These are phyloP conservation scores for Colletotrichum chrysophilum DNA, from an alignment of 2,329 filamentous ascomycete species.

Conservation along the genomic window DNA sequence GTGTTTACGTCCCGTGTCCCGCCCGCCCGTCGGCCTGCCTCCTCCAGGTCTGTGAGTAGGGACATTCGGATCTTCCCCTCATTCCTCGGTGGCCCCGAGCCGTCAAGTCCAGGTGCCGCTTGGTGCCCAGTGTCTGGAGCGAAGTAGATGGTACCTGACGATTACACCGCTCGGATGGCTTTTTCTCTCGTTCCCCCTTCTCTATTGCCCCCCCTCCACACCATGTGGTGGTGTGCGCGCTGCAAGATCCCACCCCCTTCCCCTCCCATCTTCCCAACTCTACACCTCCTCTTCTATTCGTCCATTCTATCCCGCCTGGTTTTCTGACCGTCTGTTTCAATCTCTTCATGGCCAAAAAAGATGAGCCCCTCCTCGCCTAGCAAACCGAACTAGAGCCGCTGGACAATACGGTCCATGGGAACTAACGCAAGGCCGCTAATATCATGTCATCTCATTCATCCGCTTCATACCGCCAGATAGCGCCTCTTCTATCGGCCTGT, in stretches of 20 bases:
- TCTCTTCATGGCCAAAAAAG: not conserved
- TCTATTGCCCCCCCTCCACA: not conserved
- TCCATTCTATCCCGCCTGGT: not conserved
- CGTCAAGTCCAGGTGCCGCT: not conserved
- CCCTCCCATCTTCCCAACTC: not conserved
- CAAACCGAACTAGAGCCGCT: not conserved
- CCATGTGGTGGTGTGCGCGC: not conserved
- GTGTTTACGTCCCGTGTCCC: not conserved
- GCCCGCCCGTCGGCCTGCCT: not conserved
- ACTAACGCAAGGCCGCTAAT: not conserved
- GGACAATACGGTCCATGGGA: not conserved
- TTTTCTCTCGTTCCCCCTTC: not conserved
- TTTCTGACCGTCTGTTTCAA: not conserved
- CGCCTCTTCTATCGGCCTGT: not conserved
- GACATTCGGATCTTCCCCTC: not conserved
- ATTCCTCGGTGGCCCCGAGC: not conserved
- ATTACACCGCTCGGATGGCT: not conserved
- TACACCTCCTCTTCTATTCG: not conserved
- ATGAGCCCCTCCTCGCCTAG: not conserved
- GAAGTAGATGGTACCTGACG: constrained; percentile 6
- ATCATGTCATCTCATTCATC: not conserved
- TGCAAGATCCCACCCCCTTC: not conserved
- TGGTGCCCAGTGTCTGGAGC: not conserved
- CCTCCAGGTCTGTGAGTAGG: constrained; percentile 1
- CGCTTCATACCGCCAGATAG: not conserved